Evolutionary conservation across 257 asterid species (phyloP).

Genomic region (Capsicum pubescens): DNA sequence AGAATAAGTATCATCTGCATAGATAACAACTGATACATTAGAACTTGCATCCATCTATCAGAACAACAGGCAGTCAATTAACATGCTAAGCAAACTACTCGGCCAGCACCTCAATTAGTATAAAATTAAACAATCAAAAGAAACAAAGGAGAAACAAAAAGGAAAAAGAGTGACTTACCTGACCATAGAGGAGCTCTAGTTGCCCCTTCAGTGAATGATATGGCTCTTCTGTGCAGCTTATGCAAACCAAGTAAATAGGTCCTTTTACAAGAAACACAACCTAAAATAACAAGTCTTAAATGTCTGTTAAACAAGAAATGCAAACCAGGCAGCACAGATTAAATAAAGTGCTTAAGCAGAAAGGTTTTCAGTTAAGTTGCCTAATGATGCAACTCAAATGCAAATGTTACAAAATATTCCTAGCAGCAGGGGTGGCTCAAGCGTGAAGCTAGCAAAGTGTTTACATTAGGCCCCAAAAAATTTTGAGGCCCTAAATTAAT

Average conservation of each 20-base stretch:
- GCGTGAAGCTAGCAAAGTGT: too few species aligned
- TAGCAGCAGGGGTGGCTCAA: not conserved
- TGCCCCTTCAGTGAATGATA: conserved; percentile 90
- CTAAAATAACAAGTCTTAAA: conserved; percentile 51
- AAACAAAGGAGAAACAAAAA: not conserved
- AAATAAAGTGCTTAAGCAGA: not conserved
- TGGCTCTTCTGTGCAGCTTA: conserved; percentile 96
- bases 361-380: not conserved
- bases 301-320: not conserved
- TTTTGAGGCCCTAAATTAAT: too few species aligned
- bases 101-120: conserved; percentile 3
- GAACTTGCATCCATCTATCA: conserved; percentile 24
- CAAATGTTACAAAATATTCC: conserved; percentile 9
- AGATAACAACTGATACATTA: conserved; percentile 37
- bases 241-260: conserved; percentile 97
- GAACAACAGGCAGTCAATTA: conserved; percentile 17
- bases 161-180: conserved; percentile 20
- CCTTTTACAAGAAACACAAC: conserved; percentile 95
- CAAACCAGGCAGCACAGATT: not conserved
- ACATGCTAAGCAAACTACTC: conserved; percentile 8
- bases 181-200: conserved; percentile 68
- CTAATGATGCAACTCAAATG: not conserved
- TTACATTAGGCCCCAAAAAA: too few species aligned
- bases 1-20: conserved; percentile 96
- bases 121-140: conserved; percentile 12